Conservation (phyloP, 2,329 filamentous ascomycete genomes). For the Cryphonectria japonica region DNA sequence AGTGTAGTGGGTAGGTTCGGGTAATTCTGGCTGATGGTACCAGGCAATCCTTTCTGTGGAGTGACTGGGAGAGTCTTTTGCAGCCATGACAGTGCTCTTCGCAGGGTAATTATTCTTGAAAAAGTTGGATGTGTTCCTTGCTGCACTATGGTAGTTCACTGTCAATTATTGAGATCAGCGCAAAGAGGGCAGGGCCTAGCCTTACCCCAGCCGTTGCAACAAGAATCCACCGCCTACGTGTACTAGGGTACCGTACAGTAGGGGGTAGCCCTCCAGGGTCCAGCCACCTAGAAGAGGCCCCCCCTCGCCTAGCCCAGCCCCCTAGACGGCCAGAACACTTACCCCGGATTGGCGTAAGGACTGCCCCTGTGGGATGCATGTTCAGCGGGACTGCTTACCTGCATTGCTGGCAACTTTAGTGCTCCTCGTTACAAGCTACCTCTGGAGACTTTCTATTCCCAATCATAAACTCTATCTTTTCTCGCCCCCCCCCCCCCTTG, state of each 20-base stretch:
- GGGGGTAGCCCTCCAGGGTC: no score
- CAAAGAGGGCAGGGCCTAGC: not conserved
- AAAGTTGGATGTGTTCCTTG: not conserved
- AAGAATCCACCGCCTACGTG: not conserved
- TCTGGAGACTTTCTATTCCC: not conserved
- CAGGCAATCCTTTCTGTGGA: no score
- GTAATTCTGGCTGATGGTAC: no score
- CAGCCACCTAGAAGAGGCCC: not conserved
- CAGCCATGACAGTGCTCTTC: not conserved
- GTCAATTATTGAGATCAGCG: not conserved
- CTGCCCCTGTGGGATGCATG: slow-evolving; percentile 5
- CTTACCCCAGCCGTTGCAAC: not conserved
- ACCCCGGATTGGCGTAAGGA: slow-evolving; percentile 20
- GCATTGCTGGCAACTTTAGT: slow-evolving; percentile 16
- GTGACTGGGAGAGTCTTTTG: not conserved
- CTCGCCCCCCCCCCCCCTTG: not conserved
- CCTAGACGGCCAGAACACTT: slow-evolving; percentile 12
- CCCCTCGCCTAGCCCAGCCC: not conserved
- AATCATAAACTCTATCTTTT: not conserved
- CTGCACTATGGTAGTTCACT: no score
- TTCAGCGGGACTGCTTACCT: slow-evolving; percentile 5
- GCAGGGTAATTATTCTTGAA: no score
- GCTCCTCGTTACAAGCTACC: slow-evolving; percentile 7
- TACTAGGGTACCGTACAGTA: not conserved
- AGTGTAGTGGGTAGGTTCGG: no score